Evolutionary conservation across 441 rosid species (phyloP).

Genomic region (Bruguiera hainesii): DNA sequence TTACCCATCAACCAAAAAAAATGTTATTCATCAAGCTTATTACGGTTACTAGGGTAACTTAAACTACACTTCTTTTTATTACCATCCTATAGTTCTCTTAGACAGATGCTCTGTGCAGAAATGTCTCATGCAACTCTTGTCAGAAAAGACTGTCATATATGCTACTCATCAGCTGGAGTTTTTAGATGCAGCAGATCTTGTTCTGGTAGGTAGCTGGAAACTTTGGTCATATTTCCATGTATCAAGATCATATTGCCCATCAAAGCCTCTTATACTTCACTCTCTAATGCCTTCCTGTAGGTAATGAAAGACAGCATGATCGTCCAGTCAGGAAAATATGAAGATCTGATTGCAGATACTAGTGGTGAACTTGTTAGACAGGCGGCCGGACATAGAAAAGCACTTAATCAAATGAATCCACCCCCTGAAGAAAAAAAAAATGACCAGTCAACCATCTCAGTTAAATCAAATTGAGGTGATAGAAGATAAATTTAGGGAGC

Average conservation of each 20-base stretch:
- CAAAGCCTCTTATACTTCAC: conserved; percentile 1
- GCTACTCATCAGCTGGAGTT: conserved; percentile 76
- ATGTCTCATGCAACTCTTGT: conserved; percentile 54
- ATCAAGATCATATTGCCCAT: not conserved
- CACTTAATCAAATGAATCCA: conserved; percentile 46
- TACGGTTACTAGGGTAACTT: not conserved
- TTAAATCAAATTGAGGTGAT: conserved; percentile 35
- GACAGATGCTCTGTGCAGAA: conserved; percentile 35
- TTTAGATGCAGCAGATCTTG: conserved; percentile 63
- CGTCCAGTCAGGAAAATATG: conserved; percentile 57
- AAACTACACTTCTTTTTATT: not conserved
- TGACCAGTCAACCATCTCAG: conserved; percentile 13
- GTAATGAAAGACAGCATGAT: conserved; percentile 60
- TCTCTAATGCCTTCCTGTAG: conserved; percentile 24
- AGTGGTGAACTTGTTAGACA: conserved; percentile 51
- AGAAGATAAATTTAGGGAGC: conserved; percentile 30
- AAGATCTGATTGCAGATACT: conserved; percentile 40
- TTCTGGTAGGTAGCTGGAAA: conserved; percentile 40
- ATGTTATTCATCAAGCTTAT: not conserved
- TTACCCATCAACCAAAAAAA: not conserved
- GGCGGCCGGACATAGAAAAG: conserved; percentile 48
- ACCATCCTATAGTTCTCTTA: not conserved
- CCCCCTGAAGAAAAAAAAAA: conserved; percentile 19
- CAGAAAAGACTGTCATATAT: conserved; percentile 58
- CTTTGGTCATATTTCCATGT: not conserved